A percentile compares a stretch with the other conserved stretches of the same genome.
Conservation (phyloP, 805 yeast species). For the Saturnispora sanitii region DNA sequence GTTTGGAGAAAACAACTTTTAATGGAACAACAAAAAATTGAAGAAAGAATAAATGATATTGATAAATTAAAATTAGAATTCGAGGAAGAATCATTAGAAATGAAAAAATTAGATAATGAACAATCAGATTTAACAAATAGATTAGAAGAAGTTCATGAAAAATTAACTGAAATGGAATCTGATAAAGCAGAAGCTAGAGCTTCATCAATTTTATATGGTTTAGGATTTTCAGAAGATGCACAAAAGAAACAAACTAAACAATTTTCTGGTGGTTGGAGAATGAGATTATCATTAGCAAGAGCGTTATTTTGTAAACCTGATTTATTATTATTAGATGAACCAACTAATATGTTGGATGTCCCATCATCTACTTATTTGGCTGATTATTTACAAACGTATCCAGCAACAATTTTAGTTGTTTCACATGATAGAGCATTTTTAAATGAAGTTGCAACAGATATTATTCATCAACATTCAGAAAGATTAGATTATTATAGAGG, state of each 20-base stretch:
- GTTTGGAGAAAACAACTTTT: slow-evolving; percentile 94
- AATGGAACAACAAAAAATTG: slow-evolving; percentile 63
- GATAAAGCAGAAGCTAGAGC: slow-evolving; percentile 98
- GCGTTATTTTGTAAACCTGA: slow-evolving; percentile 97
- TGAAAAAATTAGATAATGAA: slow-evolving; percentile 76
- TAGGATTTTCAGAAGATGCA: slow-evolving; percentile 86
- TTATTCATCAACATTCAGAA: slow-evolving; percentile 95
- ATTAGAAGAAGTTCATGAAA: slow-evolving; percentile 70
- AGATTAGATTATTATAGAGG: slow-evolving; percentile 93
- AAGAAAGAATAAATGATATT: slow-evolving; percentile 66
- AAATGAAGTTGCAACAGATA: slow-evolving; percentile 97
- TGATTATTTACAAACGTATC: slow-evolving; percentile 78
- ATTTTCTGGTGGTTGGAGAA: slow-evolving; percentile 99
- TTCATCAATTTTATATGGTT: slow-evolving; percentile 82
- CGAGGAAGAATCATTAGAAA: slow-evolving; percentile 66
- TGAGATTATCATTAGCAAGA: slow-evolving; percentile 96
- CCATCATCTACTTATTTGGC: slow-evolving; percentile 95
- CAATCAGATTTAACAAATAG: slow-evolving; percentile 75
- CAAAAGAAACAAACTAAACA: slow-evolving; percentile 78
- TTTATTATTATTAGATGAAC: slow-evolving; percentile 88
- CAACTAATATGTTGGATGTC: slow-evolving; percentile 99
- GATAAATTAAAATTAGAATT: slow-evolving; percentile 60
- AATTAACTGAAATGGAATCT: slow-evolving; percentile 85
- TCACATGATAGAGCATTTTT: slow-evolving; percentile 97
- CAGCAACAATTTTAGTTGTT: slow-evolving; percentile 87